Base-by-base conservation (phyloP, 2,329 filamentous ascomycete genomes). In the Calonectria henricotiae region DNA sequence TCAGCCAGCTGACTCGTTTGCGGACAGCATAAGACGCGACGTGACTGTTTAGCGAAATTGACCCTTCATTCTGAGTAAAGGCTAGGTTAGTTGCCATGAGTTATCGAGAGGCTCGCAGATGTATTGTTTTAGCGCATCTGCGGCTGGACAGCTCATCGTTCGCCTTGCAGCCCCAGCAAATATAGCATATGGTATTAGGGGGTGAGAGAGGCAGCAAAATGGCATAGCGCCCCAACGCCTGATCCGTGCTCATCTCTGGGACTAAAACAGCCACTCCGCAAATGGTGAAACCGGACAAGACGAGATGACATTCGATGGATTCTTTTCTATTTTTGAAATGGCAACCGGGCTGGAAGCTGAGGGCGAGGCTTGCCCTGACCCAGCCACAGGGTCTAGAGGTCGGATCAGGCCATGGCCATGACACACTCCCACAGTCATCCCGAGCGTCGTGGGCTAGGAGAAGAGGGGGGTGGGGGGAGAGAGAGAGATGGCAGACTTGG, bases 231-330 rank as follows among this genome's bases (percentile, higher is more conserved):
- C 51, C 51, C 35, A 58, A 58, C 51, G 35, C 35, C 20, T 58
- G 32, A 39, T 58, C 51, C 32, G 51, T 58, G 51, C 51, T 39
- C 13, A 20, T 2, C 15, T 13, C 20, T 39, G 35, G 51, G 20
- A 6, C 51, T 39, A 58, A 58, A 35, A 39, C 32, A 25, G 35
- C 51, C 51, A 39, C 51, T 58, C 51, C 20, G 51, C 23, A 39
- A 23, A 58, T 37, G 51, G 51, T 58, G 51, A 58, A 58, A 58
- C 51, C 51, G 32, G 51, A 39, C n/a, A 35, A 39, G n/a, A 23
- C 51, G 35, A 37, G 51, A 58, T 37, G 51, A 27, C 20, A 58
- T 5, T 5, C 8, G 49, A 54, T 27, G 30, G 30, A 17, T 39
- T 39, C n/a, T 30, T 30, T 39, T 58, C 20, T 39, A 58, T 58